Percentiles rank a stretch among this genome's conserved stretches.
phyloP scores from a whole-genome alignment of 495 filamentous ascomycete genomes.

The Articulospora tetracladia region DNA sequence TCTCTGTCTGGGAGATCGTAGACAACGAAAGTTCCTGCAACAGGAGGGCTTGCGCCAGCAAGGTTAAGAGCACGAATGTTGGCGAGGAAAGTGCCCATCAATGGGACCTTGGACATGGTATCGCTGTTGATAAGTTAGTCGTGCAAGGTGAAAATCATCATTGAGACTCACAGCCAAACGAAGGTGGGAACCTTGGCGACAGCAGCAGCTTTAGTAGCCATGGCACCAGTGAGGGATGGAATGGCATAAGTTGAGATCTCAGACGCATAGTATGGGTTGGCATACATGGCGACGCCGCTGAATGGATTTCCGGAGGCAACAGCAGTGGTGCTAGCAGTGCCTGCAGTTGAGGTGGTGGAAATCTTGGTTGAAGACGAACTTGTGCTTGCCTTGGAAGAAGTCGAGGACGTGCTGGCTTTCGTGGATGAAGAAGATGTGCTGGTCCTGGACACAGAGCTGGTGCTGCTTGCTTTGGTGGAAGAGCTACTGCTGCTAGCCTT shows the following conservation, averaged over 20 bases:
- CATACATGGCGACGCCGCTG: conserved; percentile 42
- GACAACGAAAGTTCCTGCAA: conserved; percentile 54
- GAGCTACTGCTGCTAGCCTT: neutral
- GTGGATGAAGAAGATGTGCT: neutral
- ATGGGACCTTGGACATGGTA: conserved; percentile 41
- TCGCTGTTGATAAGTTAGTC: conserved; percentile 29
- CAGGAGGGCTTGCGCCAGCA: conserved; percentile 43
- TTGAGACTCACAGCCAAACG: conserved; percentile 51
- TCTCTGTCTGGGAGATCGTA: conserved; percentile 78
- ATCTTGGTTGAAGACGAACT: neutral
- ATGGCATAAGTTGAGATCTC: conserved; percentile 45
- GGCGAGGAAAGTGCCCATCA: conserved; percentile 41
- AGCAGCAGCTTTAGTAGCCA: conserved; percentile 33
- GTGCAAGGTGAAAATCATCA: neutral
- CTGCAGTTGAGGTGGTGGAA: conserved; percentile 17
- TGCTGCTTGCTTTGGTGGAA: neutral
- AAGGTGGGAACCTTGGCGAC: conserved; percentile 56
- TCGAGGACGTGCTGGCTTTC: neutral
- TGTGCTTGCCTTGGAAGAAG: neutral
- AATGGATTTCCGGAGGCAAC: conserved; percentile 44
- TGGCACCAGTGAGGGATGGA: conserved; percentile 38
- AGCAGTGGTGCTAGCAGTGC: conserved; percentile 17
- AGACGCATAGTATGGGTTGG: conserved; percentile 52
- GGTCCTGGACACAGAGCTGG: conserved; percentile 1
- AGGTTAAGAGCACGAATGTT: conserved; percentile 41